Conservation (phyloP, 2,329 filamentous ascomycete genomes). For the Blastomyces parvus region DNA sequence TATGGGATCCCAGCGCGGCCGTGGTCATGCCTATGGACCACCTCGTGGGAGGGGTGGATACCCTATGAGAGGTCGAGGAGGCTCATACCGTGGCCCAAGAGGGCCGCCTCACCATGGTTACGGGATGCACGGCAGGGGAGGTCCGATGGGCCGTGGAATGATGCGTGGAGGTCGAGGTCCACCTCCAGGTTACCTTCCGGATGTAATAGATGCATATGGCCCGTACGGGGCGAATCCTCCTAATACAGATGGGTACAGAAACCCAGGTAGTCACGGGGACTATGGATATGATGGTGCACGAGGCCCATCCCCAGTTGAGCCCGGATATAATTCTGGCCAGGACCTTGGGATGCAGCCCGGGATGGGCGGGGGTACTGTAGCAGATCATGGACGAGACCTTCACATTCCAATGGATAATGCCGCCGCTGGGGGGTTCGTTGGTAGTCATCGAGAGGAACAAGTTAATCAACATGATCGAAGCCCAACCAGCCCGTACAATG, state of each 20-base stretch:
- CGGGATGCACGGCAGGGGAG: slow-evolving; percentile 28
- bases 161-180: slow-evolving; percentile 38
- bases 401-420: slow-evolving; percentile 52
- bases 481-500: slow-evolving; percentile 63
- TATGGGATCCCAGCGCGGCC: slow-evolving; percentile 35
- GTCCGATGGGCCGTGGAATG: slow-evolving; percentile 33
- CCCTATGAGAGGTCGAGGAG: slow-evolving; percentile 37
- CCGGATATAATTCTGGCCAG: slow-evolving; percentile 45
- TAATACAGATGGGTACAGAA: slow-evolving; percentile 31
- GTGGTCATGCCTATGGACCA: slow-evolving; percentile 35
- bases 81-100: slow-evolving; percentile 28
- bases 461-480: slow-evolving; percentile 45
- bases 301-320: slow-evolving; percentile 26
- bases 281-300: slow-evolving; percentile 21
- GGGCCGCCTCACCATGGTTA: slow-evolving; percentile 36
- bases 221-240: slow-evolving; percentile 26
- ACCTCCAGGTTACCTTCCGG: slow-evolving; percentile 44
- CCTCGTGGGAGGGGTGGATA: slow-evolving; percentile 50
- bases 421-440: slow-evolving; percentile 65
- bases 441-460: slow-evolving; percentile 51
- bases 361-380: slow-evolving; percentile 37
- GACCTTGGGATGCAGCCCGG: slow-evolving; percentile 72
- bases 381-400: slow-evolving; percentile 5
- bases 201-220: slow-evolving; percentile 28
- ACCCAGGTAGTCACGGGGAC: slow-evolving; percentile 15